Evolutionary conservation across 805 yeast species (phyloP), one percentile per base, ranked within the genome.

Genomic region (Kodamaea laetipori): DNA sequence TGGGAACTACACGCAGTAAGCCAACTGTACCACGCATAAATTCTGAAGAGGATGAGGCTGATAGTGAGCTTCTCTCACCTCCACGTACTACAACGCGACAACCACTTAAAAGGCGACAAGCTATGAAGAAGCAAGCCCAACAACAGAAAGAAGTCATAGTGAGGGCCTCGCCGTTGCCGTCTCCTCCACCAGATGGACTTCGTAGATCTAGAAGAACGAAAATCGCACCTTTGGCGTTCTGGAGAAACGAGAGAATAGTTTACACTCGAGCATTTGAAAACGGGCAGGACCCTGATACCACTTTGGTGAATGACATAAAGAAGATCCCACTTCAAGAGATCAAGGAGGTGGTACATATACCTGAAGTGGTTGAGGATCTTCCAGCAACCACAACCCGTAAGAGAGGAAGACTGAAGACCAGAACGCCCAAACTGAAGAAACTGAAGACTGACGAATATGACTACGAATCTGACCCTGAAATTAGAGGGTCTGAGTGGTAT

Each of bases 221-320:
- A 48, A 74, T 85, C 5, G 77, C 82, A 3, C 92, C 95, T 0
- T 66, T 89, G 49, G 90, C 88, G 2, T 86, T 75, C 58, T 89
- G 96, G 96, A 78, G 86, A 58, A 86, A 86, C 55, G 96, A 89
- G 62, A 71, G 80, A 47, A 77, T 85, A 23, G 77, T 86, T 3
- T 89, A 85, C 55, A 53, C 66, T 1, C 49, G 66, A 27, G 69
- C 71, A 5, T 26, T 50, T 30, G 66, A 61, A 28, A 54, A 66
- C 5, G 61, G 52, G 13, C 58, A 51, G 12, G 76, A 73, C 44
- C 73, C 77, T 4, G 78, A 77, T 42, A 65, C 72, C 13, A 66
- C 71, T 2, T 51, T 69, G 26, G 55, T 58, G 13, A 51, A 49
- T 10, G 69, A 66, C 43, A 61, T 67, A 17, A 50, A 55, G 11